Base-by-base conservation (phyloP, 2,329 filamentous ascomycete species). In the Alternaria triticimaculans region DNA sequence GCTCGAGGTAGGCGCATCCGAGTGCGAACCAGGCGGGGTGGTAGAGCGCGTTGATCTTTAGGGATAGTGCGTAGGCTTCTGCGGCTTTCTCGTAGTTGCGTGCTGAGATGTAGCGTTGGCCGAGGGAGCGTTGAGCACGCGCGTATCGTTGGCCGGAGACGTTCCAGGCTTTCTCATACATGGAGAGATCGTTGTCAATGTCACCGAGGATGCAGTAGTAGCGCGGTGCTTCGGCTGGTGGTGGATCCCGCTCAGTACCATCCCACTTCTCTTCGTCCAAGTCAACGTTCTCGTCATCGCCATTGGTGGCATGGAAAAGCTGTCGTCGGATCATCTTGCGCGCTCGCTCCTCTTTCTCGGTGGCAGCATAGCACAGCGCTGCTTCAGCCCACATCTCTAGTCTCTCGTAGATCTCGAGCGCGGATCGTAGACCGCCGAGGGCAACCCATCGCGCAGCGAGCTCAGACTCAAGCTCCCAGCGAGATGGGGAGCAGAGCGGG, bases 391-490 rank as follows among this genome's bases (percentile, higher is more conserved):
- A 98, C 79, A 98, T 90, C 60, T 94, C 90, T 18, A 99, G 83
- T 4, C 96, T 88, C 81, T 97, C 94, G 81, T 98, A 99, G 64
- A 99, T 98, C 64, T 97, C 96, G 2, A 99, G 86, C 0, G 96
- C 96, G 1, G 94, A 97, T 4, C 93, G 87, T 2, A 99, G 83
- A 44, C 94, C 96, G 10, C 96, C 96, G 3, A 97, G 87, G 51
- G 89, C 87, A 0, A 94, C 92, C 96, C 96, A 99, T n/a, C 94
- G 89, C 64, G 93, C 90, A 2, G 96, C 96, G 14, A 99, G 86
- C 77, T 99, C 96, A 0, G 94, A 91, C 77, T 99, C 96, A 1
- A 99, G 87, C 73, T 97, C 93, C 96, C 96, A 99, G 55, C 94
- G 85, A 0, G 94, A 92, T 1, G 95, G 94, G 0, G 94, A 92